phyloP scores from a whole-genome alignment of 345 rosid species.

The Hibiscus mutabilis region DNA sequence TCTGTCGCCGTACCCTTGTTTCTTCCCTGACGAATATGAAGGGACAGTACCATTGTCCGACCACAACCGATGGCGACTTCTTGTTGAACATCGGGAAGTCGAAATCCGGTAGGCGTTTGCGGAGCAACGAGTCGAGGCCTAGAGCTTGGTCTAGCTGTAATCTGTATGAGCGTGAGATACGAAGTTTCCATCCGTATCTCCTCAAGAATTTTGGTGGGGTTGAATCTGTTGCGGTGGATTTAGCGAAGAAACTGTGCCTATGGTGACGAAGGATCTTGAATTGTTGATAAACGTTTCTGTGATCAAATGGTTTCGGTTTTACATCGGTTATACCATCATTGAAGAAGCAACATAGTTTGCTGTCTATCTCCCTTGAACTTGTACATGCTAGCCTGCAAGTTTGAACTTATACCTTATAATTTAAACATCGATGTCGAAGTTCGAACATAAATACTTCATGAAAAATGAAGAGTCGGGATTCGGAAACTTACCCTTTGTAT shows the following conservation, averaged over 20 bases:
- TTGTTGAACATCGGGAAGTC: conserved; percentile 31
- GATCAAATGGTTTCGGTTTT: conserved; percentile 54
- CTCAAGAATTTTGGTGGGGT: conserved; percentile 52
- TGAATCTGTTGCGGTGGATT: conserved; percentile 44
- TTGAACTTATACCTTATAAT: neutral
- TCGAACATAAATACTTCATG: too few species aligned
- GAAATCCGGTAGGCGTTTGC: conserved; percentile 48
- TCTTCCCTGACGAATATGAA: conserved; percentile 59
- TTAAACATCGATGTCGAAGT: too few species aligned
- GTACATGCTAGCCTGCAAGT: conserved; percentile 44
- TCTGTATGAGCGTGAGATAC: conserved; percentile 26
- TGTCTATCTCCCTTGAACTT: conserved; percentile 55
- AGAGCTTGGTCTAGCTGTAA: conserved; percentile 45
- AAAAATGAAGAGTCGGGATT: too few species aligned
- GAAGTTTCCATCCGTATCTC: conserved; percentile 56
- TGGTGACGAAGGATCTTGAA: conserved; percentile 46
- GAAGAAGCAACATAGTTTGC: conserved; percentile 45
- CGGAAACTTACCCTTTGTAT: conserved; percentile 44
- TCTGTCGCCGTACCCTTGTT: conserved; percentile 30
- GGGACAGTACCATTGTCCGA: conserved; percentile 81
- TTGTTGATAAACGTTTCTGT: conserved; percentile 52
- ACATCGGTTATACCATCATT: conserved; percentile 34
- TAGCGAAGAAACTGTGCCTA: conserved; percentile 35
- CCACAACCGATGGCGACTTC: conserved; percentile 30
- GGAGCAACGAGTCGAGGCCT: conserved; percentile 53